These are phyloP conservation scores for Entelexis paramagnoliae DNA, from an alignment of 1,139 yeast genomes.

Conservation along the genomic window DNA sequence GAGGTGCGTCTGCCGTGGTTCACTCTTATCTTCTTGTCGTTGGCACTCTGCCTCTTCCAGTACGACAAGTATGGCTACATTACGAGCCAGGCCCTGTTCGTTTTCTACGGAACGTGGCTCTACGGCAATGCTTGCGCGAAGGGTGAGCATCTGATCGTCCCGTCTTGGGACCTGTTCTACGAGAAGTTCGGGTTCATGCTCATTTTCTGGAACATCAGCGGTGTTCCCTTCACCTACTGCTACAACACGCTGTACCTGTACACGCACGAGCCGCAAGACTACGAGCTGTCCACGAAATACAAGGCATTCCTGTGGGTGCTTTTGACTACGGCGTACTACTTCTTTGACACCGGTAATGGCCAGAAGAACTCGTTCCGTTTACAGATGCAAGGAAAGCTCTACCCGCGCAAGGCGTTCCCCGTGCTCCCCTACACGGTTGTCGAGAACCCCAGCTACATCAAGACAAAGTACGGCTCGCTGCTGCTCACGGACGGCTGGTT, in stretches of 20 bases:
- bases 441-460: constrained; percentile 72
- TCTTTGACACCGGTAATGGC: constrained; percentile 90
- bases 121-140: constrained; percentile 96
- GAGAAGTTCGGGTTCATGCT: constrained; percentile 98
- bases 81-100: constrained; percentile 62
- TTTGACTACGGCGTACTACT: constrained; percentile 65
- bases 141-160: constrained; percentile 94
- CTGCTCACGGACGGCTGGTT: constrained; percentile 92
- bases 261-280: constrained; percentile 74
- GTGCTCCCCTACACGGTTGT: constrained; percentile 75
- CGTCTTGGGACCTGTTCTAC: constrained; percentile 99
- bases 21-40: constrained; percentile 65
- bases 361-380: constrained; percentile 93
- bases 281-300: constrained; percentile 57
- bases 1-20: constrained; percentile 98
- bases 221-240: constrained; percentile 96
- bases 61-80: constrained; percentile 70
- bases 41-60: constrained; percentile 69
- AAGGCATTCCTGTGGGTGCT: constrained; percentile 46
- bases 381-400: constrained; percentile 66
- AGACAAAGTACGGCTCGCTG: constrained; percentile 72
- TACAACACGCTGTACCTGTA: constrained; percentile 78
- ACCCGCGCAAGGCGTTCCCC: constrained; percentile 80
- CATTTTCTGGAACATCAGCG: constrained; percentile 97
- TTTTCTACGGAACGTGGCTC: constrained; percentile 79